These are phyloP conservation scores for Aspergillus sp. DNA, from an alignment of 2,329 filamentous ascomycete genomes.

Conservation along the genomic window DNA sequence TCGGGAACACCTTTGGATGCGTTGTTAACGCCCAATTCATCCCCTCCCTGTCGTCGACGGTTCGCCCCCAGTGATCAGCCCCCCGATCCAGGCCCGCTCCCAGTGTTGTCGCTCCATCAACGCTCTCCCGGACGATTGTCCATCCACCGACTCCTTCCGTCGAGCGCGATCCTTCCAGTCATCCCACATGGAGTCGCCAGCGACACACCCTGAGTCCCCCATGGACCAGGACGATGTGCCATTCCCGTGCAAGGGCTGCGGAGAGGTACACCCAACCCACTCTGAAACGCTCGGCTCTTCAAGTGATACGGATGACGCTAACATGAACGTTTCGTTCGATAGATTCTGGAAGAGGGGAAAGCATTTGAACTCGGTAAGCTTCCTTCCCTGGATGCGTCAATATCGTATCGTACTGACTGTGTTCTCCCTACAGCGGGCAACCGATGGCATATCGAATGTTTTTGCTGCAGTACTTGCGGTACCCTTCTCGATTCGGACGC, in stretches of 20 bases:
- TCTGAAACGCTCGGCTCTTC: not conserved
- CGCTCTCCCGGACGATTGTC: not conserved
- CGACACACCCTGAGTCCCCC: conserved; percentile 57
- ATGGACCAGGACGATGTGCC: conserved; percentile 76
- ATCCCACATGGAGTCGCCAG: conserved; percentile 53
- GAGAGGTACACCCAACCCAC: conserved; percentile 62
- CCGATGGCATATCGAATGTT: conserved; percentile 98
- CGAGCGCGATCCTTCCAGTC: not conserved
- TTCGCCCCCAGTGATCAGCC: not conserved
- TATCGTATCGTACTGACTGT: conserved; percentile 21
- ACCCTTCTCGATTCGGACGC: conserved; percentile 97
- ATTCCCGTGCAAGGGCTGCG: conserved; percentile 89
- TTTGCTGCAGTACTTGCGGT: conserved; percentile 92
- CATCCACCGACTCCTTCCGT: not conserved
- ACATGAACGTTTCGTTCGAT: conserved; percentile 6
- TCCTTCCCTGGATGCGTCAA: conserved; percentile 7
- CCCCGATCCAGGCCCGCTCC: not conserved
- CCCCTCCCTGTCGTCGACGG: not conserved
- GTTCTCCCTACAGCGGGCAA: conserved; percentile 69
- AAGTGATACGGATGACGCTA: not conserved
- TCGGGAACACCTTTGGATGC: not conserved
- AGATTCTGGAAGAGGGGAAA: conserved; percentile 98
- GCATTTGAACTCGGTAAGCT: conserved; percentile 88
- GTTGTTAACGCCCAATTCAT: not conserved
- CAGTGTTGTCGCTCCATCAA: not conserved